phyloP scores from a whole-genome alignment of 306 rosid genomes.

The Gastrolobium villosum region DNA sequence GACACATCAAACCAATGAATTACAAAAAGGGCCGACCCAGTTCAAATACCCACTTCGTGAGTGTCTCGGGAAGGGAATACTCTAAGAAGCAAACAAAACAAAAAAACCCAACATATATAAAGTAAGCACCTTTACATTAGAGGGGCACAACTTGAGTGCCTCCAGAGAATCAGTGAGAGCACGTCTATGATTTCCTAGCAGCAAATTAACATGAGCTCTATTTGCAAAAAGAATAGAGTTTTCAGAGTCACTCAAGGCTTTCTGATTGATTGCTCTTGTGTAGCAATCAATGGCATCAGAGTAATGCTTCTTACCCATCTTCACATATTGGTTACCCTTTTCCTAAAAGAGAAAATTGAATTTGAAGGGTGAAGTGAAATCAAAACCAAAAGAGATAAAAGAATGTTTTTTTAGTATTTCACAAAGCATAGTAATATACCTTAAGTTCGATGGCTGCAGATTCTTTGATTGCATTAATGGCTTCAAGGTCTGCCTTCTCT shows the following conservation, averaged over 20 bases:
- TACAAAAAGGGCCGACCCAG: constrained; percentile 4
- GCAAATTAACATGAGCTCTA: constrained; percentile 86
- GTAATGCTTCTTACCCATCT: constrained; percentile 85
- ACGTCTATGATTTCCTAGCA: constrained; percentile 86
- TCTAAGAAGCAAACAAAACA: not conserved
- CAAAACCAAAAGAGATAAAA: constrained; percentile 3
- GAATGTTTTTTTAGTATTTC: not conserved
- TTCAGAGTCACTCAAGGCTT: constrained; percentile 70
- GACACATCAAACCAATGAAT: constrained; percentile 44
- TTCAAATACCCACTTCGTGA: too few relatives aligned
- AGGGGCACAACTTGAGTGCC: constrained; percentile 72
- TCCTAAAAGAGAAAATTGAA: constrained; percentile 60
- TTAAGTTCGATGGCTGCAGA: constrained; percentile 81
- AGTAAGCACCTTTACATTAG: constrained; percentile 75
- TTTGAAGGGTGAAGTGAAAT: constrained; percentile 38
- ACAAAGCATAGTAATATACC: constrained; percentile 43
- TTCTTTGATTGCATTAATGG: constrained; percentile 88
- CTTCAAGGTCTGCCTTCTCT: constrained; percentile 92
- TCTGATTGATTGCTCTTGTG: constrained; percentile 85
- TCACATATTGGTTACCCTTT: constrained; percentile 83
- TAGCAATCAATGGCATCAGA: constrained; percentile 90
- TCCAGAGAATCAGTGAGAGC: constrained; percentile 83
- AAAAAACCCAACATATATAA: not conserved
- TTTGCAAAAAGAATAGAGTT: constrained; percentile 72
- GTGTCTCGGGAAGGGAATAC: too few relatives aligned